These are phyloP conservation scores for Starmerella lactis-condensi DNA, from an alignment of 805 yeast genomes.

Conservation along the genomic window DNA sequence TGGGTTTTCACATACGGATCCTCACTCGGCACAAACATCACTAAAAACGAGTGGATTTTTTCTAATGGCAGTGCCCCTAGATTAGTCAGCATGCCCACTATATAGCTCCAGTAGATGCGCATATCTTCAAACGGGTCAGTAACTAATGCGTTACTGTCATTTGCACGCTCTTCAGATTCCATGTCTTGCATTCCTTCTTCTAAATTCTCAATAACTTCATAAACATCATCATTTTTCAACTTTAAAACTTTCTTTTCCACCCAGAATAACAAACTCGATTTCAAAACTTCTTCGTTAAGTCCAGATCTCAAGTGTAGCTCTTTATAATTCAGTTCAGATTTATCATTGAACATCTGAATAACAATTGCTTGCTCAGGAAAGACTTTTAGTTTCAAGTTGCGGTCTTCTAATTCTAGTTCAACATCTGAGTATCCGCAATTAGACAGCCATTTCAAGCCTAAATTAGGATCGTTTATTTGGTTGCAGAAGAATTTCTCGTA, in stretches of 20 bases:
- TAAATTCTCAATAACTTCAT: constrained; percentile 24
- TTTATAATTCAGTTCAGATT: not conserved
- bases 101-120: constrained; percentile 31
- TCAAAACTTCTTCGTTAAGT: not conserved
- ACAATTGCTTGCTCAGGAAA: constrained; percentile 55
- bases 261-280: constrained; percentile 35
- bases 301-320: not conserved
- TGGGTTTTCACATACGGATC: constrained; percentile 25
- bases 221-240: constrained; percentile 26
- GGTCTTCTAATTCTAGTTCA: constrained; percentile 37
- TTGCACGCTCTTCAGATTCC: not conserved
- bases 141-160: not conserved
- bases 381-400: constrained; percentile 30
- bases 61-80: constrained; percentile 32
- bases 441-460: constrained; percentile 43
- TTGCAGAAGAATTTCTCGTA: constrained; percentile 27
- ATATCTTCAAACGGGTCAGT: constrained; percentile 20
- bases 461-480: no score
- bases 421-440: constrained; percentile 45
- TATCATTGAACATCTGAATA: constrained; percentile 29
- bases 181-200: constrained; percentile 4
- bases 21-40: constrained; percentile 38
- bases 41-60: constrained; percentile 36
- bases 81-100: constrained; percentile 39
- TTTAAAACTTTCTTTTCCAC: constrained; percentile 35